Percentiles rank a stretch among this genome's conserved stretches.
phyloP scores from a whole-genome alignment of 2,329 filamentous ascomycete species.

The Coniella vitis region DNA sequence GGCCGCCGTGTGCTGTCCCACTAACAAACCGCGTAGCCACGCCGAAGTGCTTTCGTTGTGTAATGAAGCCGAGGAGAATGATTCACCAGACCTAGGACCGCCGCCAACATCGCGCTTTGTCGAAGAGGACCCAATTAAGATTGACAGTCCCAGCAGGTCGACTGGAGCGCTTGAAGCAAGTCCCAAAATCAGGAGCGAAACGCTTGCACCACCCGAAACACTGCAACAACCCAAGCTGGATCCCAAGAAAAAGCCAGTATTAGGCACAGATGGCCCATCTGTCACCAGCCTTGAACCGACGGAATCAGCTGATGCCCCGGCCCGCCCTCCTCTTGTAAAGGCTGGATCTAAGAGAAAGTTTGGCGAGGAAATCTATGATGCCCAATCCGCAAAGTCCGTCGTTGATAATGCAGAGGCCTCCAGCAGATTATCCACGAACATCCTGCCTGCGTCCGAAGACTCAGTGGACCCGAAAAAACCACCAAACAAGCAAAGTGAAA shows the following conservation, averaged over 20 bases:
- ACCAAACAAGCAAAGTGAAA: conserved; percentile 33
- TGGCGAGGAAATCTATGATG: conserved; percentile 45
- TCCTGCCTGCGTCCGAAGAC: conserved; percentile 18
- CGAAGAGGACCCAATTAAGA: conserved; percentile 48
- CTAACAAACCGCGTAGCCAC: conserved; percentile 36
- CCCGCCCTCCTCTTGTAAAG: conserved; percentile 29
- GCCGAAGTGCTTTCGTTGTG: conserved; percentile 58
- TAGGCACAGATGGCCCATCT: conserved; percentile 24
- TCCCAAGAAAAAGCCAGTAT: conserved; percentile 16
- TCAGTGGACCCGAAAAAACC: conserved; percentile 28
- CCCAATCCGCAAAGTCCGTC: conserved; percentile 26
- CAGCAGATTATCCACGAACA: conserved; percentile 14
- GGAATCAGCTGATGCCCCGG: conserved; percentile 13
- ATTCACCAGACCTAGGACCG: conserved; percentile 64
- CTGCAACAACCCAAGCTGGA: conserved; percentile 18
- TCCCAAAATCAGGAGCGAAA: conserved; percentile 11
- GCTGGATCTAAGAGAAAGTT: conserved; percentile 53
- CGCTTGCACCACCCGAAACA: conserved; percentile 2
- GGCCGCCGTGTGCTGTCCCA: background rate
- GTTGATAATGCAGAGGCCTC: conserved; percentile 24
- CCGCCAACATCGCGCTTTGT: conserved; percentile 53
- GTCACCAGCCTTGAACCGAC: background rate
- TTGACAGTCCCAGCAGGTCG: conserved; percentile 38
- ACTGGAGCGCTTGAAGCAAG: conserved; percentile 7
- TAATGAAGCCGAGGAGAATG: conserved; percentile 40